Percentiles rank a stretch among this genome's conserved stretches.
phyloP scores from a whole-genome alignment of 108 stramenopile species.

The Nitzschia inconspicua region DNA sequence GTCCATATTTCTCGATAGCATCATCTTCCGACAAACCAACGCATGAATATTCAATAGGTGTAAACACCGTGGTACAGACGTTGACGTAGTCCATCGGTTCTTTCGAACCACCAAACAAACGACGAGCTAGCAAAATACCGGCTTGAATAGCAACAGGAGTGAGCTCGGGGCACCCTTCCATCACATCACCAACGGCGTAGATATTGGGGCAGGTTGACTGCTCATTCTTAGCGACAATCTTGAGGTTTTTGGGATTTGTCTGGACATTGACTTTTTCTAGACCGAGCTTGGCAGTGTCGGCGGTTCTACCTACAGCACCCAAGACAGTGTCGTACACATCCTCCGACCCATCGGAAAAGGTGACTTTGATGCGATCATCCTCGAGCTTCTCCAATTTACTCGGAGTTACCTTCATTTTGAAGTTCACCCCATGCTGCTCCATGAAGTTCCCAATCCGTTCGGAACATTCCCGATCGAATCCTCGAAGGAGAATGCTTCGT shows the following conservation, averaged over 20 bases:
- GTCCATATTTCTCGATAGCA: slow-evolving; percentile 78
- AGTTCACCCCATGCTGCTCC: slow-evolving; percentile 82
- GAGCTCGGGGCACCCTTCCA: slow-evolving; percentile 95
- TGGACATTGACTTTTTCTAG: slow-evolving; percentile 75
- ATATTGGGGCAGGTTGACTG: slow-evolving; percentile 89
- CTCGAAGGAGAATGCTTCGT: slow-evolving; percentile 92
- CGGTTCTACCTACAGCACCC: slow-evolving; percentile 88
- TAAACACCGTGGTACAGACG: slow-evolving; percentile 96
- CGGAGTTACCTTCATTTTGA: slow-evolving; percentile 77
- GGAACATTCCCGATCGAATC: slow-evolving; percentile 96
- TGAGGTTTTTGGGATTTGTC: slow-evolving; percentile 70
- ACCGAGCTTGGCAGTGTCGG: slow-evolving; percentile 87
- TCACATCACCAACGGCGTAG: slow-evolving; percentile 97
- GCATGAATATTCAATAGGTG: slow-evolving; percentile 94
- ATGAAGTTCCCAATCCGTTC: slow-evolving; percentile 85
- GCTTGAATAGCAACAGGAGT: slow-evolving; percentile 98
- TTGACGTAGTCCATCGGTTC: slow-evolving; percentile 90
- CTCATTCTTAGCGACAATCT: slow-evolving; percentile 80
- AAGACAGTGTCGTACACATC: slow-evolving; percentile 90
- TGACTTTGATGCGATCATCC: slow-evolving; percentile 77
- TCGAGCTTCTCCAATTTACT: slow-evolving; percentile 75
- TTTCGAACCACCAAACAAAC: slow-evolving; percentile 87
- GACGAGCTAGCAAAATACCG: slow-evolving; percentile 82
- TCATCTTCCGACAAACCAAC: slow-evolving; percentile 96
- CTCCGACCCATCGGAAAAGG: slow-evolving; percentile 74